phyloP scores from a whole-genome alignment of 345 rosid species.

The Balakata baccata region DNA sequence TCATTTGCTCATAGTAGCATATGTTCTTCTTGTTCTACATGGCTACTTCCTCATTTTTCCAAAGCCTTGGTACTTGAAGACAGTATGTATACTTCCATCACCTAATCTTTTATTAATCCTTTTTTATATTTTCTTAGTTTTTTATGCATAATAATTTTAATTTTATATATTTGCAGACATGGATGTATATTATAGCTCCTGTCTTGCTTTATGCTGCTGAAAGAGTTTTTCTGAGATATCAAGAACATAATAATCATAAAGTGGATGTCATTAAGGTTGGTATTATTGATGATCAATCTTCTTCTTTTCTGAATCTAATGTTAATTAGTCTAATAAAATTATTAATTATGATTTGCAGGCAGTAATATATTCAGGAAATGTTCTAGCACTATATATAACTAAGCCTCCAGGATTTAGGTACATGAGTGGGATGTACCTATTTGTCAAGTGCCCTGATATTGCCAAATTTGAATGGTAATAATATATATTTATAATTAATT shows the following conservation, averaged over 20 bases:
- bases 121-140: not conserved
- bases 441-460: slow-evolving; percentile 80
- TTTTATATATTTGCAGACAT: slow-evolving; percentile 52
- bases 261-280: slow-evolving; percentile 75
- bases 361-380: slow-evolving; percentile 80
- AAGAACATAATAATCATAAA: slow-evolving; percentile 50
- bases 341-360: slow-evolving; percentile 50
- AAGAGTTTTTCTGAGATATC: slow-evolving; percentile 48
- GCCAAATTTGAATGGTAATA: slow-evolving; percentile 76
- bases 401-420: slow-evolving; percentile 84
- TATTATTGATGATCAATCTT: not conserved
- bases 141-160: not conserved
- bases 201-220: slow-evolving; percentile 57
- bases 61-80: slow-evolving; percentile 66
- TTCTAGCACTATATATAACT: slow-evolving; percentile 75
- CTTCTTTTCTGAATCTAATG: not conserved
- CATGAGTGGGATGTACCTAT: slow-evolving; percentile 93
- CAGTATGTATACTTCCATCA: slow-evolving; percentile 39
- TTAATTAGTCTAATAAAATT: not conserved
- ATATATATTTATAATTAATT: too few relatives aligned
- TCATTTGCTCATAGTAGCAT: slow-evolving; percentile 71
- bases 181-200: slow-evolving; percentile 73
- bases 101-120: not conserved
- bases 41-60: slow-evolving; percentile 68
- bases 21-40: slow-evolving; percentile 61